Percentiles rank a stretch among this genome's conserved stretches.
Conservation (phyloP, 495 filamentous ascomycete species). For the Lichina pygmaea region DNA sequence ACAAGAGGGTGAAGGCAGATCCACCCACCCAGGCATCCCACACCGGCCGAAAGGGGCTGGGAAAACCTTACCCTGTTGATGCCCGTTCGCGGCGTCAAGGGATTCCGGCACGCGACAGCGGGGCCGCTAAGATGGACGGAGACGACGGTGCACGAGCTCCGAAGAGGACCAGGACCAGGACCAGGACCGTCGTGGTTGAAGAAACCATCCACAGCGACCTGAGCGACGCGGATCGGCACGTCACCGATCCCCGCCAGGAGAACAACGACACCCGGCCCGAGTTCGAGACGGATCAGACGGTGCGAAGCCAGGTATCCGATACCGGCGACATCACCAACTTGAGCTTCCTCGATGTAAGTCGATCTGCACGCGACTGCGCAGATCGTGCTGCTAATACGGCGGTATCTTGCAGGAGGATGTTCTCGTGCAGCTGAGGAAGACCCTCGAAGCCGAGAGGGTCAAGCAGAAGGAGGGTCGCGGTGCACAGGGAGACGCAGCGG, state of each 20-base stretch:
- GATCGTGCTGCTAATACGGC: too few relatives aligned
- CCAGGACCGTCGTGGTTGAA: background rate
- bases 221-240: background rate
- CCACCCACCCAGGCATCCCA: background rate
- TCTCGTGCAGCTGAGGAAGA: background rate
- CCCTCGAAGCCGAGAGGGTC: conserved; percentile 1
- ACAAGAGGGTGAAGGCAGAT: background rate
- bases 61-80: background rate
- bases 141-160: background rate
- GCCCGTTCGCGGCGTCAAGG: too few relatives aligned
- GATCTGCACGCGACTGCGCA: too few relatives aligned
- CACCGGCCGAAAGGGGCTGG: background rate
- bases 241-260: too few relatives aligned
- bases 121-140: background rate
- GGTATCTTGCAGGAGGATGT: background rate
- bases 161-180: background rate
- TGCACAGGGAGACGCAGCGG: background rate
- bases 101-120: too few relatives aligned
- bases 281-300: too few relatives aligned
- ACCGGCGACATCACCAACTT: background rate
- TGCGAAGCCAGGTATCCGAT: background rate
- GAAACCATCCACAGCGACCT: background rate
- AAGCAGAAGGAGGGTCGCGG: background rate
- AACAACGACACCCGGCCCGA: too few relatives aligned
- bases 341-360: conserved; percentile 2